Evolutionary conservation across 2,329 filamentous ascomycete species (phyloP).

Genomic region (Colletotrichum ledebouriae): DNA sequence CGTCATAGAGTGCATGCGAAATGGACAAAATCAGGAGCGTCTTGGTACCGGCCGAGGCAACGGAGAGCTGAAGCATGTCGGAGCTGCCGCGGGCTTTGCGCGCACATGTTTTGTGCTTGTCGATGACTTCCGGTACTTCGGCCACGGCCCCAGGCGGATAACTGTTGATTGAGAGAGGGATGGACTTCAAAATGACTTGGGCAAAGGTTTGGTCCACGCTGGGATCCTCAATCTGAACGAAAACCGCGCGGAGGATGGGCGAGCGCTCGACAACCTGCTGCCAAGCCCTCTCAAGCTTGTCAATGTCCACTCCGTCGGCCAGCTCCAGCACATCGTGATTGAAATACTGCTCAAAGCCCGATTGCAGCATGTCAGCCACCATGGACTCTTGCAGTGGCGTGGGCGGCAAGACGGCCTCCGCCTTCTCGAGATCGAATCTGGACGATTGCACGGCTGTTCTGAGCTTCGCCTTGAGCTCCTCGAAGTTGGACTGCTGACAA

Average conservation of each 20-base stretch:
- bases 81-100: conserved; percentile 51
- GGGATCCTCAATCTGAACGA: conserved; percentile 75
- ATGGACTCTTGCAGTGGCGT: conserved; percentile 91
- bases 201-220: conserved; percentile 64
- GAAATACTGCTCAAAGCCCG: conserved; percentile 82
- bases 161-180: conserved; percentile 43
- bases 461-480: conserved; percentile 52
- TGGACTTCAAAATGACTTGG: conserved; percentile 58
- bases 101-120: conserved; percentile 55
- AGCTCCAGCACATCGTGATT: conserved; percentile 85
- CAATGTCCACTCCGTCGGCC: conserved; percentile 64
- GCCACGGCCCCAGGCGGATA: conserved; percentile 47
- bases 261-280: conserved; percentile 67
- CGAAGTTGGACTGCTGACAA: conserved; percentile 33
- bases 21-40: conserved; percentile 75
- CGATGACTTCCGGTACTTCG: conserved; percentile 54
- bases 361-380: conserved; percentile 84
- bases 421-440: conserved; percentile 52
- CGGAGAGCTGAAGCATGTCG: conserved; percentile 63
- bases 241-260: conserved; percentile 82
- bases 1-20: conserved; percentile 90
- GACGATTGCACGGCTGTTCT: conserved; percentile 53
- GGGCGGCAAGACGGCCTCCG: conserved; percentile 76
- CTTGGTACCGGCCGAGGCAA: conserved; percentile 52
- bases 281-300: conserved; percentile 73